phyloP scores from a whole-genome alignment of 805 yeast species.

The Candida cerambycidarum region DNA sequence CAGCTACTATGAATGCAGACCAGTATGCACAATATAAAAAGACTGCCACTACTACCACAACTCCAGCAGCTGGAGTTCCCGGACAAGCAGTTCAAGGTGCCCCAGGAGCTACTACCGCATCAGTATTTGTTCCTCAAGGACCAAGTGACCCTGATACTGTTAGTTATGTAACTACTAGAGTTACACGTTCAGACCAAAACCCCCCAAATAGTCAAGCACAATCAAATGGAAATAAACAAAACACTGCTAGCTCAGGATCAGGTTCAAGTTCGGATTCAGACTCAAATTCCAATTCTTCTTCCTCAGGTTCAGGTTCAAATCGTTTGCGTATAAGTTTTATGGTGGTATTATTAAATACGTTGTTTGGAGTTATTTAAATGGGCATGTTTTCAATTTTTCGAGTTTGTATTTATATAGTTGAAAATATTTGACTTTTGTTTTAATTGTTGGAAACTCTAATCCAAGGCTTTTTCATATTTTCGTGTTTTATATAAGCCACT shows the following conservation, averaged over 20 bases:
- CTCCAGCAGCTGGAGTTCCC: constrained; percentile 12
- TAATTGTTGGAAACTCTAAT: too few relatives aligned
- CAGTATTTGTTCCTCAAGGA: constrained; percentile 16
- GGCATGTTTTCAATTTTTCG: background rate
- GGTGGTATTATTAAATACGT: background rate
- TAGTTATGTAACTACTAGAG: constrained; percentile 34
- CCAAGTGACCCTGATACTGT: constrained; percentile 20
- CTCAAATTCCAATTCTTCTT: constrained; percentile 6
- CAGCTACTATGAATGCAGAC: constrained; percentile 9
- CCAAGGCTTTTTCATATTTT: background rate
- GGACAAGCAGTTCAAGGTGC: constrained; percentile 16
- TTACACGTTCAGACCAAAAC: constrained; percentile 22
- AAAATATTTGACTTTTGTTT: too few relatives aligned
- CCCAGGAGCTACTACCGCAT: constrained; percentile 12
- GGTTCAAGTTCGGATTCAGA: constrained; percentile 9
- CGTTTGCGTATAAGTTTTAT: background rate
- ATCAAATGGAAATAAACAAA: background rate
- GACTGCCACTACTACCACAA: constrained; percentile 13
- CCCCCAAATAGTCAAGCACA: constrained; percentile 7
- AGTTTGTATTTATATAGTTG: constrained; percentile 5
- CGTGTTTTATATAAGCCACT: too few relatives aligned
- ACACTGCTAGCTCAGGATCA: background rate
- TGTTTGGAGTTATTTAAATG: background rate
- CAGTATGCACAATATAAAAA: constrained; percentile 7
- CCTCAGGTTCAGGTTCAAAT: constrained; percentile 11